These are phyloP conservation scores for Curvularia lunata DNA, from an alignment of 2,329 filamentous ascomycete species.

Conservation along the genomic window DNA sequence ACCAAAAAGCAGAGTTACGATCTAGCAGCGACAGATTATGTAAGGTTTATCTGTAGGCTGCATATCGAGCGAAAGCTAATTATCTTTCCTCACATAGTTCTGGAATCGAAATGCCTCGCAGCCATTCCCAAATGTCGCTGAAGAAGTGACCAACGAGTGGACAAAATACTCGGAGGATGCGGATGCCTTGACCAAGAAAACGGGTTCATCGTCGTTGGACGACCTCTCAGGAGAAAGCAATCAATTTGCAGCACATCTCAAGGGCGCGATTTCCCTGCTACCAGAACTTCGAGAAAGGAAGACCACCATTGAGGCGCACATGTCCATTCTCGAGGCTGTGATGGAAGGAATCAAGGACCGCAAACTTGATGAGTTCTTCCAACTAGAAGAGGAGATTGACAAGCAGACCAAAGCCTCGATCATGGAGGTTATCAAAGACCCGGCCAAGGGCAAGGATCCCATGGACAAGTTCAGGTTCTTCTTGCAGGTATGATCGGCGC, in stretches of 20 bases:
- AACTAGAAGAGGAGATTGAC: conserved; percentile 91
- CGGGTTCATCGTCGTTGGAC: conserved; percentile 88
- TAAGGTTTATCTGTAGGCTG: not conserved
- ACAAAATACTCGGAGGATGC: conserved; percentile 96
- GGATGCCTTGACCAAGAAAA: conserved; percentile 92
- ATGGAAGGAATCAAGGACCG: conserved; percentile 57
- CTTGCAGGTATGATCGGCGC: conserved; percentile 15
- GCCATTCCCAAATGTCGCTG: conserved; percentile 60
- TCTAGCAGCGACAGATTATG: conserved; percentile 83
- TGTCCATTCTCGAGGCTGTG: conserved; percentile 82
- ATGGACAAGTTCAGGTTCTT: conserved; percentile 91
- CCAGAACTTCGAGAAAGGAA: conserved; percentile 94
- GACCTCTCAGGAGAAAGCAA: conserved; percentile 89
- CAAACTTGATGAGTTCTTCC: conserved; percentile 94
- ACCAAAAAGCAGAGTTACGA: conserved; percentile 90
- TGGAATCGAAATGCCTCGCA: conserved; percentile 88
- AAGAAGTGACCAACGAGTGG: conserved; percentile 92
- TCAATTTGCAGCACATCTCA: conserved; percentile 90
- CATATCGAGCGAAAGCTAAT: not conserved
- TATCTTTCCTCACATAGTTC: conserved; percentile 58
- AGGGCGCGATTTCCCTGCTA: conserved; percentile 90
- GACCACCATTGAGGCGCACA: conserved; percentile 75
- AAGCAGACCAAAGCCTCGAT: conserved; percentile 78
- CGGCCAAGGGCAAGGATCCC: conserved; percentile 80
- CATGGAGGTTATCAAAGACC: conserved; percentile 76